phyloP scores from a whole-genome alignment of 306 rosid species.

The Vicia sativa region DNA sequence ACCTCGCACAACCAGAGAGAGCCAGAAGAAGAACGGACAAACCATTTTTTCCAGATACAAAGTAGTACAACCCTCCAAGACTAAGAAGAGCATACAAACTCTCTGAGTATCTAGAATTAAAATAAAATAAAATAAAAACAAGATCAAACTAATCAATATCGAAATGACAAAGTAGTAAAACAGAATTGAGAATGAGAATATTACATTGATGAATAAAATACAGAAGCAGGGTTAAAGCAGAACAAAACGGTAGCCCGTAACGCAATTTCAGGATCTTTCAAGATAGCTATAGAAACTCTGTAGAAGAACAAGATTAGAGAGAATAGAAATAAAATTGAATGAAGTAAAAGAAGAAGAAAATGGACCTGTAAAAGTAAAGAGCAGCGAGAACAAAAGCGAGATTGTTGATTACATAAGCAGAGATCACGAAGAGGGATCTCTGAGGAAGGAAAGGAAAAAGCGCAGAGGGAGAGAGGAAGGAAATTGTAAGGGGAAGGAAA shows the following conservation, averaged over 20 bases:
- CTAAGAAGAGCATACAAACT: slow-evolving; percentile 73
- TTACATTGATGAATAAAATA: slow-evolving; percentile 87
- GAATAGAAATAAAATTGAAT: background rate
- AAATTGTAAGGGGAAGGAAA: slow-evolving; percentile 68
- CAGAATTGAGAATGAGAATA: background rate
- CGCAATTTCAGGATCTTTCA: slow-evolving; percentile 68
- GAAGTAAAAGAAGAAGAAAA: background rate
- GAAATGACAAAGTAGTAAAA: slow-evolving; percentile 5
- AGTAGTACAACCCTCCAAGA: slow-evolving; percentile 83
- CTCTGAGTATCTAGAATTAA: slow-evolving; percentile 72
- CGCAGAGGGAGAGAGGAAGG: slow-evolving; percentile 50
- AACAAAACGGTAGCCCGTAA: slow-evolving; percentile 78
- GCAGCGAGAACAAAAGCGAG: slow-evolving; percentile 70
- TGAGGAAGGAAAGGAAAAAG: slow-evolving; percentile 55
- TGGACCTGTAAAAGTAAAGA: slow-evolving; percentile 58
- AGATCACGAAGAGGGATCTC: slow-evolving; percentile 66
- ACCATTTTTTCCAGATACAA: slow-evolving; percentile 53
- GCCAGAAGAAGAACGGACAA: slow-evolving; percentile 64
- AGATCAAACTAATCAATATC: background rate
- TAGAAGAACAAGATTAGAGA: slow-evolving; percentile 12
- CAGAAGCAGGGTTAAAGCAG: slow-evolving; percentile 95
- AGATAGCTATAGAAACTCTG: slow-evolving; percentile 69
- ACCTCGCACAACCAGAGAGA: slow-evolving; percentile 77
- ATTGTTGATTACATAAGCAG: slow-evolving; percentile 70
- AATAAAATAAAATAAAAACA: slow-evolving; percentile 22